phyloP scores from a whole-genome alignment of 371 early-diverging fungal species.

The Nematocida ausubeli region DNA sequence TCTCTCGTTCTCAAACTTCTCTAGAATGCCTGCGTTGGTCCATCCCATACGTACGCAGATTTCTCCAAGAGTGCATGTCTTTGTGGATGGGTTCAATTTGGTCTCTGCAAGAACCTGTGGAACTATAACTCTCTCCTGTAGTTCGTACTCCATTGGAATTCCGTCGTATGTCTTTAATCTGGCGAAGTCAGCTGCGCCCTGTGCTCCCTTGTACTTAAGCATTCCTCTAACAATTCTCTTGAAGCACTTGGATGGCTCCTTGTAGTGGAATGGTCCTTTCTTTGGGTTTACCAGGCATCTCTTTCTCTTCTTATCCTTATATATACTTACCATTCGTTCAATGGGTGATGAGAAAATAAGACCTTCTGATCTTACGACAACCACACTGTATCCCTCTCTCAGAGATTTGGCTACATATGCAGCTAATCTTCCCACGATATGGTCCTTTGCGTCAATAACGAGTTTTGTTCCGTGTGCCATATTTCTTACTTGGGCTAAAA shows the following conservation, averaged over 20 bases:
- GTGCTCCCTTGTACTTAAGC: conserved; percentile 95
- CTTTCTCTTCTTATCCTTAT: conserved; percentile 92
- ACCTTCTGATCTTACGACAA: conserved; percentile 93
- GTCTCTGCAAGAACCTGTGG: conserved; percentile 91
- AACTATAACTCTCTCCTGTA: conserved; percentile 85
- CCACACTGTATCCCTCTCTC: conserved; percentile 90
- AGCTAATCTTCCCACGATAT: conserved; percentile 95
- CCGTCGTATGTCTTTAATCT: conserved; percentile 97
- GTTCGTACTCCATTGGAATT: conserved; percentile 92
- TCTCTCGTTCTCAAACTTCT: conserved; percentile 58
- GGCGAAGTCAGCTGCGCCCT: conserved; percentile 89
- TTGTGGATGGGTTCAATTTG: conserved; percentile 87
- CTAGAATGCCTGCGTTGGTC: conserved; percentile 76
- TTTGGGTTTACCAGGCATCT: conserved; percentile 93
- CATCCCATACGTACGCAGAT: conserved; percentile 93
- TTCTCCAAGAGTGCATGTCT: conserved; percentile 85
- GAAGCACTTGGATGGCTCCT: conserved; percentile 93
- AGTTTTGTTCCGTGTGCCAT: conserved; percentile 67
- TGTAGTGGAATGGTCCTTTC: conserved; percentile 95
- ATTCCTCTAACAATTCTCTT: conserved; percentile 91
- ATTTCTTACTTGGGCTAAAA: conserved; percentile 53
- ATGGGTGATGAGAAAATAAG: conserved; percentile 91
- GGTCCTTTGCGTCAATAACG: conserved; percentile 98
- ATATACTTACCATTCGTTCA: conserved; percentile 83
- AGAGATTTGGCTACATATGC: conserved; percentile 94